These are phyloP conservation scores for Verbena officinalis DNA, from an alignment of 257 asterid genomes.

Conservation along the genomic window DNA sequence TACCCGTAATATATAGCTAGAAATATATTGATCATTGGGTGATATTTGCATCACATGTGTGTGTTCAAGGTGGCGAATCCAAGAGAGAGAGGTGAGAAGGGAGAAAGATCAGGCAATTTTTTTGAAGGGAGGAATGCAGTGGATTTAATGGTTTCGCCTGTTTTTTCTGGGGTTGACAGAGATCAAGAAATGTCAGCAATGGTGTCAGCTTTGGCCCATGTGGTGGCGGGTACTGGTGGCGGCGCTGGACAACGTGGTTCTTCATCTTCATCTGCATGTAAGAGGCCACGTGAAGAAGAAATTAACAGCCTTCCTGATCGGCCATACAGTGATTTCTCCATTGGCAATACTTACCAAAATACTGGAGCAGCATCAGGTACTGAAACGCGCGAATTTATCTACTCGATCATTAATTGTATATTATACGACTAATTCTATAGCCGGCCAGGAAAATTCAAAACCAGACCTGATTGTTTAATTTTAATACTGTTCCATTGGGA, in stretches of 20 bases:
- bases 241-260: constrained; percentile 2
- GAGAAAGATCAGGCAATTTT: neutral
- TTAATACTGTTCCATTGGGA: neutral
- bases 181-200: constrained; percentile 48
- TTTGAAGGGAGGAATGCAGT: too few species aligned
- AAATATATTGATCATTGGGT: neutral
- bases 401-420: too few species aligned
- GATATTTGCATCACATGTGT: constrained; percentile 14
- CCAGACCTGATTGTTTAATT: neutral
- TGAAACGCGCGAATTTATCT: too few species aligned
- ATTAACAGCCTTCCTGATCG: neutral
- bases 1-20: too few species aligned
- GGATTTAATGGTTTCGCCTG: constrained; percentile 9
- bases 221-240: constrained; percentile 37
- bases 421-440: too few species aligned
- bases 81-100: neutral
- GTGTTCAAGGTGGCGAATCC: constrained; percentile 36
- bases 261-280: constrained; percentile 19
- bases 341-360: constrained; percentile 25
- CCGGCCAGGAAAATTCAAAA: neutral
- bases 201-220: constrained; percentile 65
- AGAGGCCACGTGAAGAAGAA: constrained; percentile 11
- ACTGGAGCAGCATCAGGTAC: constrained; percentile 19
- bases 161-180: constrained; percentile 26
- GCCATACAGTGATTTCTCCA: constrained; percentile 29